A percentile compares a stretch with the other conserved stretches of the same genome.
phyloP scores from a whole-genome alignment of 2,329 filamentous ascomycete genomes.

The Penicillium sp. region DNA sequence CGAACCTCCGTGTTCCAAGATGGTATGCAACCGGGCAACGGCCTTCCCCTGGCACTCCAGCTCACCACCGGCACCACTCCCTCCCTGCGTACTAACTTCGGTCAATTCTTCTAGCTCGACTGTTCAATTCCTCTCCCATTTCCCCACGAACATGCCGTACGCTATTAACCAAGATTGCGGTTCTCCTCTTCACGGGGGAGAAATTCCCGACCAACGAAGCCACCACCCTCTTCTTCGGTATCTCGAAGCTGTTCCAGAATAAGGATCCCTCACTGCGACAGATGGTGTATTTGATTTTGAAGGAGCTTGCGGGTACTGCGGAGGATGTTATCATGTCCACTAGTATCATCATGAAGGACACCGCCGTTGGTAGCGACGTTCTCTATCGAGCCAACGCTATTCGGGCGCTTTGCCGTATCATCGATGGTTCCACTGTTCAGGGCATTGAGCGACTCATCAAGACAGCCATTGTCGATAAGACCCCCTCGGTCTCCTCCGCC shows the following conservation, averaged over 20 bases:
- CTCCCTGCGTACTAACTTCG: constrained; percentile 15
- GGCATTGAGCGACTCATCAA: constrained; percentile 98
- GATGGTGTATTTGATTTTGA: constrained; percentile 98
- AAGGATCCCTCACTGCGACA: constrained; percentile 97
- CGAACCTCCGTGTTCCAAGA: constrained; percentile 98
- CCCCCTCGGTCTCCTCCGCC: constrained; percentile 93
- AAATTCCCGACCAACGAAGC: constrained; percentile 97
- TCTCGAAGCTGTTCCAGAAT: constrained; percentile 99
- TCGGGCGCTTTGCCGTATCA: constrained; percentile 91
- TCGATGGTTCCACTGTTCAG: constrained; percentile 94
- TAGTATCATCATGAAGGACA: constrained; percentile 99
- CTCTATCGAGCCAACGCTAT: constrained; percentile 96
- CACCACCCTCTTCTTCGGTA: constrained; percentile 97
- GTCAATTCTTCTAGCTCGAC: constrained; percentile 68
- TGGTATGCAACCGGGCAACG: constrained; percentile 62
- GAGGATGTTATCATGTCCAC: constrained; percentile 99
- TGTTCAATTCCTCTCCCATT: constrained; percentile 97
- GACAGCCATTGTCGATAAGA: constrained; percentile 99
- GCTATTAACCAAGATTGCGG: constrained; percentile 93
- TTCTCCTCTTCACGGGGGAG: constrained; percentile 95
- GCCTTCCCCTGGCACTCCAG: constrained; percentile 2
- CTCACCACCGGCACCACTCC: constrained; percentile 13
- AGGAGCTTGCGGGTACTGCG: constrained; percentile 92
- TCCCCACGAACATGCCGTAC: constrained; percentile 97
- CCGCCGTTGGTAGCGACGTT: constrained; percentile 89